Conservation (phyloP, 129 eudicot genomes). For the Arctium lappa region DNA sequence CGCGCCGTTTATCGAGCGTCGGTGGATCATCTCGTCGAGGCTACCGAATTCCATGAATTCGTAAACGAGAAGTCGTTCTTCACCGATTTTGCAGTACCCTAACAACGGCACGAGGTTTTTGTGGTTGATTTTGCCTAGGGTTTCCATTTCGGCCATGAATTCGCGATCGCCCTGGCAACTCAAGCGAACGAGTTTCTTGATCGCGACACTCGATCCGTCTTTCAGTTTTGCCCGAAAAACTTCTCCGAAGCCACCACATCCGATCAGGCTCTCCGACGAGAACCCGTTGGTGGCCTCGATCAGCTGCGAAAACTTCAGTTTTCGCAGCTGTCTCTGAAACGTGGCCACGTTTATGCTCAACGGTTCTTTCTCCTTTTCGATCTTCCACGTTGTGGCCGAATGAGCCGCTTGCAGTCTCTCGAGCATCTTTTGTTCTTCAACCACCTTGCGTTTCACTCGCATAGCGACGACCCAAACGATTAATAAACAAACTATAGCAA, state of each 20-base stretch:
- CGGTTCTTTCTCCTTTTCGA: constrained; percentile 93
- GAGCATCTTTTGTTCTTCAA: constrained; percentile 66
- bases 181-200: constrained; percentile 73
- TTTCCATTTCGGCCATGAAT: constrained; percentile 93
- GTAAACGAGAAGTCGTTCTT: constrained; percentile 71
- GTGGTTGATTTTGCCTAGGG: constrained; percentile 83
- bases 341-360: constrained; percentile 83
- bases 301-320: constrained; percentile 73
- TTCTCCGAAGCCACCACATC: constrained; percentile 90
- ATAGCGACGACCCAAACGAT: constrained; percentile 75
- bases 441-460: constrained; percentile 63
- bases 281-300: constrained; percentile 86
- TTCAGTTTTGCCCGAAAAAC: constrained; percentile 72
- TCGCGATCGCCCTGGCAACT: constrained; percentile 86
- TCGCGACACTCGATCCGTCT: constrained; percentile 81
- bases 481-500: constrained; percentile 60
- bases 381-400: constrained; percentile 92
- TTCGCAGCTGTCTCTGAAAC: constrained; percentile 73
- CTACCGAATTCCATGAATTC: constrained; percentile 87
- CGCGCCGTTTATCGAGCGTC: constrained; percentile 30
- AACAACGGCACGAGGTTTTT: constrained; percentile 70
- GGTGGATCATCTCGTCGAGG: constrained; percentile 83
- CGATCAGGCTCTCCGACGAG: constrained; percentile 74
- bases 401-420: constrained; percentile 58
- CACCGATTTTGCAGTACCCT: constrained; percentile 81